Base-by-base conservation (phyloP, 2,329 filamentous ascomycete species). In the Lasiodiplodia theobromae region DNA sequence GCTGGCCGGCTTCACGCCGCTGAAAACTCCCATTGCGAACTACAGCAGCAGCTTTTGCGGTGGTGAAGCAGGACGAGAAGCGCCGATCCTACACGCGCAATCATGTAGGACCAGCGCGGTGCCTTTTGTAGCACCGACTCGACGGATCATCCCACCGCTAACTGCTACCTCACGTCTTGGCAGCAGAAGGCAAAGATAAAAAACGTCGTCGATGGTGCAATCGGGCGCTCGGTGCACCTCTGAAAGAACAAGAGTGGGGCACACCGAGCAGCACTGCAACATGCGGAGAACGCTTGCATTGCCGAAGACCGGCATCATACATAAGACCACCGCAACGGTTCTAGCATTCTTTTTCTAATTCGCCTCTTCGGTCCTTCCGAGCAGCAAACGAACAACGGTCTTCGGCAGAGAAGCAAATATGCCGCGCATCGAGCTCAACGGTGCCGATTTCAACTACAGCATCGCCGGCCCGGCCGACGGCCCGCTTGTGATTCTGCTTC, bases 401-500 rank as follows among this genome's bases (percentile, higher is more conserved):
- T 40, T 40, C 38, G 38, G 38, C 14, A 14, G 18, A 10, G 18
- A 58, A n/a, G 4, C 31, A 14, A 52, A 58, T 52, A 25, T 40
- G 34, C 40, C 60, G 4, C 54, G 65, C 6, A 51, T 67, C 38
- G 8, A 54, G 8, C 65, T 69, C 10, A 80, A 81, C 62, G 76
- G 75, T 2, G 79, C 78, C 11, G 70, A 70, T 4, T 71, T 81
- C 34, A 78, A 76, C 7, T 80, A 80, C 47, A 72, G 72, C 4
- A 54, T 80, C 2, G 69, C 70, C 28, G 79, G 78, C 0, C 75
- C 77, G 0, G 70, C 71, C 6, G 47, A 73, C 28, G 77, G 74
- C 2, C 78, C 77, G 11, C 71, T 81, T 10, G 70, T 81, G 57
- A 80, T 81, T 25, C 79, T 79, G 0, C 73, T 81, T 4, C 79